Percentiles rank a stretch among this genome's conserved stretches.
Evolutionary conservation across 208 protist species (phyloP).

Genomic region (Phytomonas francai): DNA sequence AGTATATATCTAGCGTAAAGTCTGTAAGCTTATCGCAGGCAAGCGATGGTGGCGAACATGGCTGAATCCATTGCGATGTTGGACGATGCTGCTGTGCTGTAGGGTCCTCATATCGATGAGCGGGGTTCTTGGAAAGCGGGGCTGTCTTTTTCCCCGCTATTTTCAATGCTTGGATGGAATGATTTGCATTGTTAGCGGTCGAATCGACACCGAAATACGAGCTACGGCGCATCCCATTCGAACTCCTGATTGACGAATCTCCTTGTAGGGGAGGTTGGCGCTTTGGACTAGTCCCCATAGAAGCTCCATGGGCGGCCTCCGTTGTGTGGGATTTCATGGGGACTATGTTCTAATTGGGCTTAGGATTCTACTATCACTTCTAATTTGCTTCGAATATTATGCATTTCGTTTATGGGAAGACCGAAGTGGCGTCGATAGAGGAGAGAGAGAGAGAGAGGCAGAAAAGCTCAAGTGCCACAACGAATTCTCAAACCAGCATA

Average conservation of each 20-base stretch:
- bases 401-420: not conserved
- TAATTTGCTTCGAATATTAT: not conserved
- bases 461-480: not conserved
- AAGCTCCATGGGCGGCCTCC: not conserved
- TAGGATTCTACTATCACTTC: not conserved
- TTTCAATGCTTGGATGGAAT: not conserved
- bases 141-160: not conserved
- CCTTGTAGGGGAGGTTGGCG: not conserved
- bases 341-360: not conserved
- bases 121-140: not conserved
- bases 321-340: not conserved
- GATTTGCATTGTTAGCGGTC: not conserved
- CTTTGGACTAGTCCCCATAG: not conserved
- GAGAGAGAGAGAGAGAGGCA: not conserved
- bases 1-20: conserved; percentile 1
- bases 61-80: not conserved
- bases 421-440: not conserved
- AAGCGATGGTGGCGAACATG: not conserved
- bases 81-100: not conserved
- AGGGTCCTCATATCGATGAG: not conserved
- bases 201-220: not conserved
- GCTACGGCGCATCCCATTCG: not conserved
- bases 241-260: not conserved
- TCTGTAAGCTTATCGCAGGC: not conserved
- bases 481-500: not conserved